Evolutionary conservation across 83 land plant genomes (phyloP).

Genomic region (Thuja plicata): DNA sequence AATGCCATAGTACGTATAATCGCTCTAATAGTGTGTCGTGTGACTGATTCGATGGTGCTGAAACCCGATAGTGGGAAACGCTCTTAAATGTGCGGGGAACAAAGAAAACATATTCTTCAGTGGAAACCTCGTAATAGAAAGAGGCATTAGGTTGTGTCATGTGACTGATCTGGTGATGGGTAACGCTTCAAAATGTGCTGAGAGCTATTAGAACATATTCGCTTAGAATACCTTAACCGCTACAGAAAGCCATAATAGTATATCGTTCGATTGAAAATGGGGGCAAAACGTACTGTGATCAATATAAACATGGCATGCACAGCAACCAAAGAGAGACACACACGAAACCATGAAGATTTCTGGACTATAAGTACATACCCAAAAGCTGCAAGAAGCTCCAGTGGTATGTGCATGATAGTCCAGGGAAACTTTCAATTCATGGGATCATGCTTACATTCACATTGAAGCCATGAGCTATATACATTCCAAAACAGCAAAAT

Average conservation of each 20-base stretch:
- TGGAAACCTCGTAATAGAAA: background rate
- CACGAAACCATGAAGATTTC: background rate
- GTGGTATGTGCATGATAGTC: background rate
- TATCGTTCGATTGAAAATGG: background rate
- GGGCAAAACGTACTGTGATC: background rate
- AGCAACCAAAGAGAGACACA: background rate
- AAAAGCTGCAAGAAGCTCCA: background rate
- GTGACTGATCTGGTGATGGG: background rate
- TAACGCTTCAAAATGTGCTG: background rate
- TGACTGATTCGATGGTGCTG: background rate
- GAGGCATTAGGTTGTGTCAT: background rate
- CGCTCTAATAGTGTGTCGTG: background rate
- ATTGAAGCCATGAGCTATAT: background rate
- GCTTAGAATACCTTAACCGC: background rate
- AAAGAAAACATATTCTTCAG: background rate
- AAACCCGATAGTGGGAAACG: background rate
- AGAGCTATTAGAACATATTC: background rate
- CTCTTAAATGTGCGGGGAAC: background rate
- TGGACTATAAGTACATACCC: background rate
- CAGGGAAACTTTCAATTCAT: background rate
- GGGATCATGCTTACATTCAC: background rate
- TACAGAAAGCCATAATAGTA: background rate
- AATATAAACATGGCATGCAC: background rate
- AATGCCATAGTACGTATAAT: background rate
- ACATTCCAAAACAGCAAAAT: constrained; percentile 13